A percentile compares a stretch with the other conserved stretches of the same genome.
Evolutionary conservation across 495 filamentous ascomycete genomes (phyloP).

Genomic region (Terfezia boudieri): DNA sequence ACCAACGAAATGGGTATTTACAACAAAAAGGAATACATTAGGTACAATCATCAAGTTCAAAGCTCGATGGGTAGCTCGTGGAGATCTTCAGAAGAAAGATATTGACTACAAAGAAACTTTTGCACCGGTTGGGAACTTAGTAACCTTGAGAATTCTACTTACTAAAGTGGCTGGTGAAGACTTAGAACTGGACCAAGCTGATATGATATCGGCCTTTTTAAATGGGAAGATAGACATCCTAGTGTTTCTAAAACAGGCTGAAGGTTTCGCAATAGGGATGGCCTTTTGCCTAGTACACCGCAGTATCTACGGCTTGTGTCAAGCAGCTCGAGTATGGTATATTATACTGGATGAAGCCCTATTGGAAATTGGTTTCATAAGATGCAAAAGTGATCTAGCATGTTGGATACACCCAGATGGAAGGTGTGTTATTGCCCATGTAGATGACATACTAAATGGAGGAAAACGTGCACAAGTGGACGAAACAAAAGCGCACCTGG

Average conservation of each 20-base stretch:
- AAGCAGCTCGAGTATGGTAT: not conserved
- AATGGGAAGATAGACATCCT: not conserved
- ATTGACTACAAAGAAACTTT: not conserved
- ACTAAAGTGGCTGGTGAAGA: not conserved
- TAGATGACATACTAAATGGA: conserved; percentile 2
- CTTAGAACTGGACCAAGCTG: conserved; percentile 3
- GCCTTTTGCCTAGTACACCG: not conserved
- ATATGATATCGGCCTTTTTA: conserved; percentile 6
- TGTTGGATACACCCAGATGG: not conserved
- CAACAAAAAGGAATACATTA: not conserved
- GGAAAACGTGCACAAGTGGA: not conserved
- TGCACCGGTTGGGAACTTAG: not conserved
- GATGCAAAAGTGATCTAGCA: not conserved
- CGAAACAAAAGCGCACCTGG: not conserved
- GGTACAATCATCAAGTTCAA: not conserved
- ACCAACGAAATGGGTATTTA: not conserved
- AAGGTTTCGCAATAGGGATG: not conserved
- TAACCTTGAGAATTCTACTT: conserved; percentile 1
- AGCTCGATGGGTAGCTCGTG: not conserved
- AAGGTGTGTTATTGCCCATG: not conserved
- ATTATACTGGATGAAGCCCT: not conserved
- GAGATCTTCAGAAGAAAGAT: not conserved
- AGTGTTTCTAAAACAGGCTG: not conserved
- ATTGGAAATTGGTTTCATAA: not conserved
- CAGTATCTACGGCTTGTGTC: not conserved